Evolutionary conservation across 208 protist genomes (phyloP).

Genomic region (Trypanosoma avium): DNA sequence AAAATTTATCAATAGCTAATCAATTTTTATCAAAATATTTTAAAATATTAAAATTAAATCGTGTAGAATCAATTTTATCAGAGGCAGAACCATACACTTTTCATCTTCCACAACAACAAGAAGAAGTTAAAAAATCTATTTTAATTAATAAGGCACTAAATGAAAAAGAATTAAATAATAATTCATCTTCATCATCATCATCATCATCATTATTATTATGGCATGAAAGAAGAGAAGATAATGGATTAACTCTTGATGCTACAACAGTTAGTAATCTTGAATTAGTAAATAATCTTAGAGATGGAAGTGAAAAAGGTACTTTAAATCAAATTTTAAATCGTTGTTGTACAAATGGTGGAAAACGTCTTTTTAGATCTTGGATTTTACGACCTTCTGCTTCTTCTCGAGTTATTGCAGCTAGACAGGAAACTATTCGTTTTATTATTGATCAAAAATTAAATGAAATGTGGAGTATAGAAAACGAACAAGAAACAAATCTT

Average conservation of each 20-base stretch:
- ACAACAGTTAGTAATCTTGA: constrained; percentile 76
- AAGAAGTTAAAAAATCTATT: too few relatives aligned
- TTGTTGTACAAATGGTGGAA: constrained; percentile 78
- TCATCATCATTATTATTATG: constrained; percentile 28
- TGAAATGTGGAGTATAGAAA: constrained; percentile 20
- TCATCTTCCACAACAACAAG: constrained; percentile 33
- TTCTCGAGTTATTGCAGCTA: constrained; percentile 48
- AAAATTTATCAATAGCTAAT: constrained; percentile 6
- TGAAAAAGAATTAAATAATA: too few relatives aligned
- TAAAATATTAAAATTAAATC: constrained; percentile 33
- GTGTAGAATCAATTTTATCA: constrained; percentile 41
- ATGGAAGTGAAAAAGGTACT: constrained; percentile 67
- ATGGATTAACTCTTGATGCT: constrained; percentile 71
- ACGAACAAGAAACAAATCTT: constrained; percentile 5
- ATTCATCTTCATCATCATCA: constrained; percentile 24
- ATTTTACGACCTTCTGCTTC: constrained; percentile 73
- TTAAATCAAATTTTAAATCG: constrained; percentile 65
- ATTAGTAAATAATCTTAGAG: constrained; percentile 76
- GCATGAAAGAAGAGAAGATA: constrained; percentile 57
- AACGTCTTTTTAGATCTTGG: constrained; percentile 80
- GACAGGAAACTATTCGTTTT: constrained; percentile 69
- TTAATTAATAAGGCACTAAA: too few relatives aligned
- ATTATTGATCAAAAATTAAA: constrained; percentile 33
- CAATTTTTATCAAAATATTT: constrained; percentile 57
- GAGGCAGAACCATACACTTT: constrained; percentile 50